Evolutionary conservation across 441 rosid species (phyloP), one percentile per base, ranked within the genome.

Genomic region (Jatropha podagrica): DNA sequence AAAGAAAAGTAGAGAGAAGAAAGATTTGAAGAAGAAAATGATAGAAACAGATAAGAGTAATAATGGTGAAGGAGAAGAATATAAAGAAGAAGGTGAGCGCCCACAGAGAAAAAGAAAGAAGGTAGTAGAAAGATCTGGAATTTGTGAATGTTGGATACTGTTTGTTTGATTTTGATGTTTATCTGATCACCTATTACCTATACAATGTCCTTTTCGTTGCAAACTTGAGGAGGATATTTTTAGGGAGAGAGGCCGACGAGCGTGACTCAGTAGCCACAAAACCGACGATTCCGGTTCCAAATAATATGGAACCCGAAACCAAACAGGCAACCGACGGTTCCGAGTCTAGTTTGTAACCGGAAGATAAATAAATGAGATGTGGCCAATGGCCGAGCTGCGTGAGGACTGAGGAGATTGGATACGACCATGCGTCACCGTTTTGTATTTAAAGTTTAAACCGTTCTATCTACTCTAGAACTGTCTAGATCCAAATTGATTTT

Each of bases 81-180:
- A 37, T 51, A 62, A 51, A 44, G 49, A 15, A 56, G 55, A 26
- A 60, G 40, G 41, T 4, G 69, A 7, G 74, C 63, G 82, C 78
- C 78, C 78, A 79, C 71, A 42, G 76, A 18, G 63, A 63, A 48
- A 37, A 10, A 46, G 10, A 54, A 20, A 15, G 90, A 85, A 87
- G 79, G 75, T 49, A 69, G 86, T 82, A 67, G 91, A 90, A 88
- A 63, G 84, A 88, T 90, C 90, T 90, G 78, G 92, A 88, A 86
- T 67, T 37, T 74, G 63, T 61, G 37, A 4, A 17, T 5, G 58
- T 6, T 6, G 48, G 10, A 44, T 44, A 6, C 20, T 5, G 20
- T 4, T 4, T 54, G n/a, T 52, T 15, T 52, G 13, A n/a, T 12
- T 65, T 32, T 32, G 38, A 79, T 79, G 70, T 15, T 61, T 70